Conservation (phyloP, 345 rosid genomes). For the Boechera retrofracta region DNA sequence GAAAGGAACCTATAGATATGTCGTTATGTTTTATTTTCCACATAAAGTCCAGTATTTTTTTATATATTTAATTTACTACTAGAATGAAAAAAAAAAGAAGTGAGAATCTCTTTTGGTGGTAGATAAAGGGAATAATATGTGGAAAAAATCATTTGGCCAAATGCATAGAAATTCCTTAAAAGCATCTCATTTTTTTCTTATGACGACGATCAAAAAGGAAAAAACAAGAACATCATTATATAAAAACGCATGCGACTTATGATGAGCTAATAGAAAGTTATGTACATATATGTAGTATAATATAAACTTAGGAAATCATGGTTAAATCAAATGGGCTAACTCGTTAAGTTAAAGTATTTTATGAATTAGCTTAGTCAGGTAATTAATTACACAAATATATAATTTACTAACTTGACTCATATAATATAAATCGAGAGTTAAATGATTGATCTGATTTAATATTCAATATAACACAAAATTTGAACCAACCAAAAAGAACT, state of each 20-base stretch:
- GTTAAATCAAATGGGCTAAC: neutral
- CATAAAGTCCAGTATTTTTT: neutral
- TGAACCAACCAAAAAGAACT: too few relatives aligned
- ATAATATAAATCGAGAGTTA: too few relatives aligned
- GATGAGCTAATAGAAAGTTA: slow-evolving; percentile 4
- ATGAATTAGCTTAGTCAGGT: neutral
- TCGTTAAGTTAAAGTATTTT: neutral
- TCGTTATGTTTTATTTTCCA: neutral
- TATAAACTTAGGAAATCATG: neutral
- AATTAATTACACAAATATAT: too few relatives aligned
- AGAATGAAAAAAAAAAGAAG: neutral
- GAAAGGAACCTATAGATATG: slow-evolving; percentile 8
- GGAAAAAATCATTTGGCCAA: slow-evolving; percentile 17
- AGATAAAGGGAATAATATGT: slow-evolving; percentile 14
- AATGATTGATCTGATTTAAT: too few relatives aligned
- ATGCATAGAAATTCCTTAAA: slow-evolving; percentile 25
- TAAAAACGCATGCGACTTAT: slow-evolving; percentile 15
- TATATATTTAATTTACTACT: neutral
- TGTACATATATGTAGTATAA: neutral
- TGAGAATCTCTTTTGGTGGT: slow-evolving; percentile 32
- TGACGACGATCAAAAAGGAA: slow-evolving; percentile 10
- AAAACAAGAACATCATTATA: slow-evolving; percentile 2
- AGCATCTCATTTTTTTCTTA: neutral
- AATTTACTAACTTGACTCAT: too few relatives aligned
- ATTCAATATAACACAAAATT: too few relatives aligned